Base-by-base conservation (phyloP, 192 early-diverging fungal species). In the Coemansia erecta region DNA sequence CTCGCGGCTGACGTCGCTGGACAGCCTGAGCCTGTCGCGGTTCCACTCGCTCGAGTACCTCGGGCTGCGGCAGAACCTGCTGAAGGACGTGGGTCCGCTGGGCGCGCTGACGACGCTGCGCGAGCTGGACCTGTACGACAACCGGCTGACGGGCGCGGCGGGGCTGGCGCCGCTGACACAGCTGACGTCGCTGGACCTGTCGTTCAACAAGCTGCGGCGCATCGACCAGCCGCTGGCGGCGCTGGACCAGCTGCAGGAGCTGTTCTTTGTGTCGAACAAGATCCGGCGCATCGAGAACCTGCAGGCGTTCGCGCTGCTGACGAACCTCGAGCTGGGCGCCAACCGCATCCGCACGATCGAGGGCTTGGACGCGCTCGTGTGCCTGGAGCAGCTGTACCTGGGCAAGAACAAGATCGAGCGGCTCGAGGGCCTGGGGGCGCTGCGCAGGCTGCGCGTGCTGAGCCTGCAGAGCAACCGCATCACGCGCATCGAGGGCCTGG, bases 361-460 rank as follows among this genome's bases (percentile, higher is more conserved):
- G 54, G 89, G 91, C 39, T 73, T 99, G 14, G 93, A 92, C 43
- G 57, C 58, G 18, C 73, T 99, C 53, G 84, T 86, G 17, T 88
- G 86, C 53, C 76, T 99, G 64, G 85, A 92, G 59, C 83, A 96
- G 73, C 83, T 99, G 9, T 99, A 92, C 85, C 78, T 99, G 24
- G 97, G 97, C 42, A 99, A 99, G 67, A 99, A 99, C 81, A 99
- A 99, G 72, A 95, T 99, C 37, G 77, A 82, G 3, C 82, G 83
- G 58, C 81, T 98, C 28, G 73, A 93, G 81, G 86, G 84, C 60
- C 70, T 96, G 35, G 73, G 75, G 4, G 57, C 58, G 1, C 66
- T 94, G 50, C 82, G 73, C 28, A 85, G 86, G 31, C 79, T 94
- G 54, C 82, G 81, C 8, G 67, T 91, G 28, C 78, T 90, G 28